phyloP scores from a whole-genome alignment of 305 asterid species.

The Solanum hybrid region DNA sequence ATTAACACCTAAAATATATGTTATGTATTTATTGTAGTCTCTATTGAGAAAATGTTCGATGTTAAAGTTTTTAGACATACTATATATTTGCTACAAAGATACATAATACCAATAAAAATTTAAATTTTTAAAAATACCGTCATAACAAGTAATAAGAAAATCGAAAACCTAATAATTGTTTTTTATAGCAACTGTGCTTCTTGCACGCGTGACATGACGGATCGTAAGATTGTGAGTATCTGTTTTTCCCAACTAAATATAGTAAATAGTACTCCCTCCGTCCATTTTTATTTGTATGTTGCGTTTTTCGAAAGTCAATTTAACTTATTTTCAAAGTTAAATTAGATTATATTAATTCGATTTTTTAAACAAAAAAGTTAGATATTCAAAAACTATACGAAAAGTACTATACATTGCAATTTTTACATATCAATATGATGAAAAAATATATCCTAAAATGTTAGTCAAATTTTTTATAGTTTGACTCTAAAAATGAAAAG shows the following conservation, averaged over 20 bases:
- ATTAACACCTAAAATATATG: not conserved
- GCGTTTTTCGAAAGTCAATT: fast-evolving
- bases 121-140: no score
- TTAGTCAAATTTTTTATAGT: no score
- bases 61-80: not conserved
- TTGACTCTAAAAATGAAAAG: no score
- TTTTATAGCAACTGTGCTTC: not conserved
- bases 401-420: no score
- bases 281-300: no score
- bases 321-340: no score
- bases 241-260: not conserved
- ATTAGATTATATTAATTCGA: no score
- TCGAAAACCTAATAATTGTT: not conserved
- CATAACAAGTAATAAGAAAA: not conserved
- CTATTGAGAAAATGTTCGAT: not conserved
- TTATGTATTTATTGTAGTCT: not conserved
- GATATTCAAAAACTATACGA: no score
- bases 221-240: not conserved
- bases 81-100: not conserved
- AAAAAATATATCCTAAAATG: no score
- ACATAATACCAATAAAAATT: not conserved
- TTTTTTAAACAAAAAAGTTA: no score
- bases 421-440: no score
- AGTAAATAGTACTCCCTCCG: not conserved
- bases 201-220: not conserved